These are phyloP conservation scores for Pontederia crassipes DNA, from an alignment of 176 grass and related monocot genomes.

Conservation along the genomic window DNA sequence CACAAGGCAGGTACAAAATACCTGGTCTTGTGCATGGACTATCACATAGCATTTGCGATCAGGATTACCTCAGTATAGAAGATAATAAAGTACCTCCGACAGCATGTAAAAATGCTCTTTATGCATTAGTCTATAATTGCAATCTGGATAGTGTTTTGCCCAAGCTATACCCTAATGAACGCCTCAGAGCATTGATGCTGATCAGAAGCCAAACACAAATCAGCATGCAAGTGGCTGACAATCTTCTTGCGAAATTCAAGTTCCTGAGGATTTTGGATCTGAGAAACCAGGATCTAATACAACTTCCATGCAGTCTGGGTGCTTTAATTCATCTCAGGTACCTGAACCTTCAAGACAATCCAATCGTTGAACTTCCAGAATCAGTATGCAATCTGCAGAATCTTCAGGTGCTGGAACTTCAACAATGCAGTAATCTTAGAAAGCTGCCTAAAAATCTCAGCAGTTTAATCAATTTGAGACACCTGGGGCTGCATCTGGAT, in stretches of 20 bases:
- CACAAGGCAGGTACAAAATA: slow-evolving; percentile 11
- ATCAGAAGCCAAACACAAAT: neutral
- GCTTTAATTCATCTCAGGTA: slow-evolving; percentile 29
- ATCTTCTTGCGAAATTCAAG: slow-evolving; percentile 13
- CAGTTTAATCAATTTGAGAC: slow-evolving; percentile 15
- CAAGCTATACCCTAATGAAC: slow-evolving; percentile 9
- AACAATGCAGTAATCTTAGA: slow-evolving; percentile 10
- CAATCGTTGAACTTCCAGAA: slow-evolving; percentile 22
- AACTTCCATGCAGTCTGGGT: slow-evolving; percentile 14
- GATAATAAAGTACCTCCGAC: neutral
- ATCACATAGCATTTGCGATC: slow-evolving; percentile 13
- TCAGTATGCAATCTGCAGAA: slow-evolving; percentile 28
- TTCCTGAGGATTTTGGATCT: slow-evolving; percentile 22
- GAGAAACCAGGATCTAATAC: slow-evolving; percentile 15
- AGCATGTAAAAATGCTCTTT: slow-evolving; percentile 1
- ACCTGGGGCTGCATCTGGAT: slow-evolving; percentile 28
- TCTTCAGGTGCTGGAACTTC: slow-evolving; percentile 20
- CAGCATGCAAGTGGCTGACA: neutral
- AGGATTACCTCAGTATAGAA: slow-evolving; percentile 19
- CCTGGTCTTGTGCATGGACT: slow-evolving; percentile 31
- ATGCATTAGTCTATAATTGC: slow-evolving; percentile 18
- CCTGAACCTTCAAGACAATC: slow-evolving; percentile 17
- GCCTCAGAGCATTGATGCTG: slow-evolving; percentile 16
- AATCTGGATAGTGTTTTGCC: neutral
- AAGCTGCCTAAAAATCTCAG: slow-evolving; percentile 15